Evolutionary conservation across 768 basidiomycete species (phyloP).

Genomic region (Pleurotus salmoneostramineus): DNA sequence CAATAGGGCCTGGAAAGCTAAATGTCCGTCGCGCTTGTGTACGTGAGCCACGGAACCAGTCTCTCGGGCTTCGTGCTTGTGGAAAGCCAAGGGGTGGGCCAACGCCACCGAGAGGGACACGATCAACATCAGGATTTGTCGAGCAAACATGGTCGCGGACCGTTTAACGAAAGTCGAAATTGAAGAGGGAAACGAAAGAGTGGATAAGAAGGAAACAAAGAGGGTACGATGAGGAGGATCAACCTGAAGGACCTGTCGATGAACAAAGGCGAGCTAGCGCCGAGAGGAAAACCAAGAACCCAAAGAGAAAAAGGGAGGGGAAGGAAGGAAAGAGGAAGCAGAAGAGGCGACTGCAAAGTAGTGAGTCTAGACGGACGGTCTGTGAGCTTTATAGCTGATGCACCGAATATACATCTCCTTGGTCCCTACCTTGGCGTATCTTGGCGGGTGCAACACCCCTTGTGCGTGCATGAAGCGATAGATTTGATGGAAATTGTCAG

Average conservation of each 20-base stretch:
- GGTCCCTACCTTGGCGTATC: conserved; percentile 2
- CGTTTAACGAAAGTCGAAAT: background rate
- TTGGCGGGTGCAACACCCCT: conserved; percentile 4
- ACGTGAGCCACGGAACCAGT: conserved; percentile 7
- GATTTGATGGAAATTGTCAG: background rate
- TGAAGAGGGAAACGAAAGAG: background rate
- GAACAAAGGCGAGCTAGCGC: conserved; percentile 19
- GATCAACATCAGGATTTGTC: background rate
- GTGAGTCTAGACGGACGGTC: conserved; percentile 1
- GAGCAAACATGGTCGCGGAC: background rate
- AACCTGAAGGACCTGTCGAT: conserved; percentile 11
- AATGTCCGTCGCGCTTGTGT: conserved; percentile 7
- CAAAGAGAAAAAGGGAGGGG: conserved; percentile 5
- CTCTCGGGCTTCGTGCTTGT: conserved; percentile 15
- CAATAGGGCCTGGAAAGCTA: conserved; percentile 22
- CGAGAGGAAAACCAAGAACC: conserved; percentile 4
- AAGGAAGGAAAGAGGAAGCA: conserved; percentile 5
- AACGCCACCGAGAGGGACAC: conserved; percentile 11
- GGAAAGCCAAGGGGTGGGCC: conserved; percentile 15
- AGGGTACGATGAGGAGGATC: conserved; percentile 7
- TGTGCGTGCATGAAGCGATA: background rate
- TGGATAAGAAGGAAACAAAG: conserved; percentile 5
- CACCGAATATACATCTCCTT: conserved; percentile 1
- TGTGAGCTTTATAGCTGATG: background rate
- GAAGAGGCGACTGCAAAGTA: background rate